phyloP scores from a whole-genome alignment of 1,139 yeast genomes.

The Torulaspora pretoriensis region DNA sequence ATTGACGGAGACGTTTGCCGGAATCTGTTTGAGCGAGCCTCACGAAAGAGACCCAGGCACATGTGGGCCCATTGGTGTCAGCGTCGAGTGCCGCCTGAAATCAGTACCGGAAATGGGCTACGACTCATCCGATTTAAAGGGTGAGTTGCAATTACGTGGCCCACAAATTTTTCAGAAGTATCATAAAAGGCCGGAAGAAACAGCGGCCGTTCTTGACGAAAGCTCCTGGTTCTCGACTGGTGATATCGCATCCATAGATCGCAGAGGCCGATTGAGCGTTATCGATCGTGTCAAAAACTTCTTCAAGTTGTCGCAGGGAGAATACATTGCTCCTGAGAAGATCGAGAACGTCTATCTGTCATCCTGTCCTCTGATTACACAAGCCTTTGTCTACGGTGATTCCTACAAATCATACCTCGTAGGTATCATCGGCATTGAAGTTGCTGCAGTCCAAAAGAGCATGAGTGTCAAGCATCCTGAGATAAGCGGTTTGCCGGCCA shows the following conservation, averaged over 20 bases:
- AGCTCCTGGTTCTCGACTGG: conserved; percentile 81
- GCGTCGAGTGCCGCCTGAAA: conserved; percentile 55
- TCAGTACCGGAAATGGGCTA: conserved; percentile 71
- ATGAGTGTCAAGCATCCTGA: conserved; percentile 18
- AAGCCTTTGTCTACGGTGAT: conserved; percentile 67
- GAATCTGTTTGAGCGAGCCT: conserved; percentile 45
- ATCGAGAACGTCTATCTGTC: conserved; percentile 64
- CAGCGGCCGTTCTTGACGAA: conserved; percentile 49
- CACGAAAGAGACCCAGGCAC: conserved; percentile 53
- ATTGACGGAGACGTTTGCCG: conserved; percentile 70
- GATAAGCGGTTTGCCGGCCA: conserved; percentile 23
- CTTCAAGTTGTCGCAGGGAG: conserved; percentile 79
- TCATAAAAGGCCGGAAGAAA: conserved; percentile 54
- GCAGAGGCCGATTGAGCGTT: conserved; percentile 53
- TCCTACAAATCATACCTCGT: conserved; percentile 57
- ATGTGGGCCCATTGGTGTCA: conserved; percentile 56
- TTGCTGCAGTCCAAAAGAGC: conserved; percentile 33
- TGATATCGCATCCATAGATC: conserved; percentile 59
- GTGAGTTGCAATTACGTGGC: conserved; percentile 65
- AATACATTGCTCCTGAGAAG: conserved; percentile 74
- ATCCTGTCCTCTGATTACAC: conserved; percentile 48
- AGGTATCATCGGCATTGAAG: conserved; percentile 62
- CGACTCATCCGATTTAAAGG: conserved; percentile 43
- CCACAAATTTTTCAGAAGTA: conserved; percentile 61
- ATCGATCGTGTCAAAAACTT: conserved; percentile 77